Percentiles rank a stretch among this genome's conserved stretches.
phyloP scores from a whole-genome alignment of 768 basidiomycete genomes.

The Lentinula sp. region DNA sequence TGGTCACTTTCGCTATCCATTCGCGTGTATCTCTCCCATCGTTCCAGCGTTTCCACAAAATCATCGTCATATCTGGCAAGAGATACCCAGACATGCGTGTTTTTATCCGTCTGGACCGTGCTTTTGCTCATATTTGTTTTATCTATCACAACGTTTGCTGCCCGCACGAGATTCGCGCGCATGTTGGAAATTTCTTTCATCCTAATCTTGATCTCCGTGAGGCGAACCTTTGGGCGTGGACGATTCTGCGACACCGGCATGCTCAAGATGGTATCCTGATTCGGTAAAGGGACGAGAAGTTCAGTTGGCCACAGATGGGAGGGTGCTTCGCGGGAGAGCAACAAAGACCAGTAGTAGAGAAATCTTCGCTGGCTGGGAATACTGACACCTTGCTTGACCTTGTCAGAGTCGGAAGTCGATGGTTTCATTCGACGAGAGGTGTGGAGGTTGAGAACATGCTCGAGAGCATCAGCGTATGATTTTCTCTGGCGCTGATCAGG shows the following conservation, averaged over 20 bases:
- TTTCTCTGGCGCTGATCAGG: constrained; percentile 1
- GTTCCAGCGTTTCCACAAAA: constrained; percentile 57
- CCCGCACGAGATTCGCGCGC: constrained; percentile 47
- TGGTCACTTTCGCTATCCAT: constrained; percentile 18
- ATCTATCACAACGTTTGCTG: constrained; percentile 49
- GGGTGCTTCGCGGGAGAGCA: constrained; percentile 54
- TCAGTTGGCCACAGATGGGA: constrained; percentile 36
- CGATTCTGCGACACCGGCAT: constrained; percentile 6
- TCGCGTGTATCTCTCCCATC: constrained; percentile 54
- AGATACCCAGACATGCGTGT: constrained; percentile 59
- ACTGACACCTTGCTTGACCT: constrained; percentile 55
- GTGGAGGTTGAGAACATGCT: constrained; percentile 60
- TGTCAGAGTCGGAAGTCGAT: constrained; percentile 22
- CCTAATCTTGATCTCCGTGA: constrained; percentile 53
- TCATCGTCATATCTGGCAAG: constrained; percentile 77
- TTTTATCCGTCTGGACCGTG: constrained; percentile 17
- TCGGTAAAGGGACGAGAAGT: constrained; percentile 4
- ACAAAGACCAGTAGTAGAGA: constrained; percentile 70
- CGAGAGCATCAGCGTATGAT: constrained; percentile 35
- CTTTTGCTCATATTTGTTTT: constrained; percentile 32
- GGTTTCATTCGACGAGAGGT: constrained; percentile 65
- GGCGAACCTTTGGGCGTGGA: constrained; percentile 40
- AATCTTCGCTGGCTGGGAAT: constrained; percentile 80
- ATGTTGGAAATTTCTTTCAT: constrained; percentile 51
- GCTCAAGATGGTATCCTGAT: neutral